phyloP scores from a whole-genome alignment of 2,329 filamentous ascomycete species.

The Cladosporium velox region DNA sequence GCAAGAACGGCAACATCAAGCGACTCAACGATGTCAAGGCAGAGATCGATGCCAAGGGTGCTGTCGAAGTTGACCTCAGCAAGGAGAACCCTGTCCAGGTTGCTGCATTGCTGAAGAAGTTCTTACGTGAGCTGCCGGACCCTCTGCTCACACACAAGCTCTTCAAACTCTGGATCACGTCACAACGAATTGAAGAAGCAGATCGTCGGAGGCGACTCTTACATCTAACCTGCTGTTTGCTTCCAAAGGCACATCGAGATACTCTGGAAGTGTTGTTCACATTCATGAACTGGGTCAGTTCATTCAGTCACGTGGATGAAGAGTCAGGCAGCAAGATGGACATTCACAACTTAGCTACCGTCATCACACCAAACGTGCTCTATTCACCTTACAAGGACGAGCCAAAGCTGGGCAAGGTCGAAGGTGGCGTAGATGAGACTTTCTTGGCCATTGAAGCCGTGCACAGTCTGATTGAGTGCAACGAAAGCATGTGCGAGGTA shows the following conservation, averaged over 20 bases:
- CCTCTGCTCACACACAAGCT: conserved; percentile 94
- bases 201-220: conserved; percentile 81
- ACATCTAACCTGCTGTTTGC: conserved; percentile 85
- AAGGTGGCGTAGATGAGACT: conserved; percentile 66
- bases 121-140: conserved; percentile 90
- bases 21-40: conserved; percentile 84
- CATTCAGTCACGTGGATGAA: conserved; percentile 95
- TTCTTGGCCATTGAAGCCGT: conserved; percentile 94
- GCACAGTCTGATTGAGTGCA: conserved; percentile 84
- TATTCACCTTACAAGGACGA: conserved; percentile 53
- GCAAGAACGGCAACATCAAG: conserved; percentile 98
- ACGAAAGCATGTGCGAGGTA: conserved; percentile 97
- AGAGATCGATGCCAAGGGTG: conserved; percentile 80
- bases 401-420: conserved; percentile 32
- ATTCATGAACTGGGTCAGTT: conserved; percentile 96
- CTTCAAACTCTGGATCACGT: conserved; percentile 84
- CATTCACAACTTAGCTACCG: conserved; percentile 92
- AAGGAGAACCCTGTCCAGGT: conserved; percentile 91
- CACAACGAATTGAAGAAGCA: conserved; percentile 79
- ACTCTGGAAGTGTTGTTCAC: conserved; percentile 92
- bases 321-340: conserved; percentile 99
- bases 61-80: conserved; percentile 80
- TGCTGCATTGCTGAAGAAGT: conserved; percentile 91
- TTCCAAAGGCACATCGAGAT: conserved; percentile 90
- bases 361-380: conserved; percentile 94